A percentile compares a stretch with the other conserved stretches of the same genome.
Evolutionary conservation across 106 monocot genomes (phyloP).

Genomic region (Vanilla planifolia): DNA sequence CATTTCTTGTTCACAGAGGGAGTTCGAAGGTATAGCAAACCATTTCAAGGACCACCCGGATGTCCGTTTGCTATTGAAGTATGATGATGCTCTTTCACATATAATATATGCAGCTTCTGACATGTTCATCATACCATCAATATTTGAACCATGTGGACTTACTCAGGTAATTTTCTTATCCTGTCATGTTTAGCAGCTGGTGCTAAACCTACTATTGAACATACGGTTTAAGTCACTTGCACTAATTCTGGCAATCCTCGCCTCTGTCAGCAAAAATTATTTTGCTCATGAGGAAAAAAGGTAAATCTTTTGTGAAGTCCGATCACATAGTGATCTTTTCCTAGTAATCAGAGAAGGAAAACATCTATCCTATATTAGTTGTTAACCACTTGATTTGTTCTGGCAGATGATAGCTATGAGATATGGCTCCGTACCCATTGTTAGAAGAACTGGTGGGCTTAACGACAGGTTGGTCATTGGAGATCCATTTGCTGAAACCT

Average conservation of each 20-base stretch:
- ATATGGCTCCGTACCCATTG: constrained; percentile 96
- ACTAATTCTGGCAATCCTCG: neutral
- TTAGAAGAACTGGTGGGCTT: constrained; percentile 77
- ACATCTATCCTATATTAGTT: neutral
- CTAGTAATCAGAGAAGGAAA: too few species aligned
- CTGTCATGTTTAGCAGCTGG: neutral
- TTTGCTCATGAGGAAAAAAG: neutral
- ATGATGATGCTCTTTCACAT: constrained; percentile 87
- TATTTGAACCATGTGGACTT: constrained; percentile 95
- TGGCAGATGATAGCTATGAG: constrained; percentile 98
- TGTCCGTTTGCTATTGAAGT: constrained; percentile 62
- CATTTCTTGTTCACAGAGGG: constrained; percentile 37
- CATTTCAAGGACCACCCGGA: constrained; percentile 63
- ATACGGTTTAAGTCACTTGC: too few species aligned
- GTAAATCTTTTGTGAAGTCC: too few species aligned
- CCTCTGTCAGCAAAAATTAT: neutral
- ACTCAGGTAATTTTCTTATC: constrained; percentile 59
- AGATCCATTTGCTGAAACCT: neutral
- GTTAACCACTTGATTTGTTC: neutral
- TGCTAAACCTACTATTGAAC: too few species aligned
- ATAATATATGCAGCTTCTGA: constrained; percentile 79
- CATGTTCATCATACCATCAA: constrained; percentile 87
- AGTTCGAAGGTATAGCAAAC: constrained; percentile 81
- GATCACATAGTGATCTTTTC: too few species aligned
- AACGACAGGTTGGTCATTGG: constrained; percentile 59